Percentiles rank a stretch among this genome's conserved stretches.
phyloP scores from a whole-genome alignment of 2,329 filamentous ascomycete species.

The Periconia sp. region DNA sequence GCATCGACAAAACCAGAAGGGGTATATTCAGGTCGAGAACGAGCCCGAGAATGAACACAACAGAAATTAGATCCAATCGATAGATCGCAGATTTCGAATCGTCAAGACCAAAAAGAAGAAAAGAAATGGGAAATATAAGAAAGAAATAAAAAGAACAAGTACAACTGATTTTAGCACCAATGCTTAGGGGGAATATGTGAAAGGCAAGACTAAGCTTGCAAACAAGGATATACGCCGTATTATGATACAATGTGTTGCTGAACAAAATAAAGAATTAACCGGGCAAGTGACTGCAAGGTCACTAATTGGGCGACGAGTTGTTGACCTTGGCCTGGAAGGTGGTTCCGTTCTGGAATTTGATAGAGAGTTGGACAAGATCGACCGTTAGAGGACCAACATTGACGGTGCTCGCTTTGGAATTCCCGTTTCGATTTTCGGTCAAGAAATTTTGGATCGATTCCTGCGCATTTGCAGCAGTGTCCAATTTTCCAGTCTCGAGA shows the following conservation, averaged over 20 bases:
- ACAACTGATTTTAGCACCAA: constrained; percentile 3
- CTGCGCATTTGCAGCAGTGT: constrained; percentile 47
- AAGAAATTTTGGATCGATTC: constrained; percentile 44
- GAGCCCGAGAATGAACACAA: background rate
- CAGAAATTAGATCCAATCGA: constrained; percentile 33
- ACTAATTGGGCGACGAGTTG: background rate
- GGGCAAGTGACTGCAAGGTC: background rate
- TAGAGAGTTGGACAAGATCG: constrained; percentile 33
- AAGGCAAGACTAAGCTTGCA: constrained; percentile 14
- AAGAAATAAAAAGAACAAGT: background rate
- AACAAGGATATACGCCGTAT: constrained; percentile 1
- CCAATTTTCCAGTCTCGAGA: constrained; percentile 44
- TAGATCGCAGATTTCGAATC: constrained; percentile 16
- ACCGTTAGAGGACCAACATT: constrained; percentile 33
- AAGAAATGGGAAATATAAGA: background rate
- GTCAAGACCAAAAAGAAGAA: constrained; percentile 23
- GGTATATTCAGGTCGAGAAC: constrained; percentile 16
- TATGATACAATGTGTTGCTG: constrained; percentile 11
- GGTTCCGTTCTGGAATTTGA: constrained; percentile 38
- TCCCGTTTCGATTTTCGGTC: constrained; percentile 30
- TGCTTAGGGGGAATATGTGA: constrained; percentile 5
- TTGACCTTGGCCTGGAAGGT: constrained; percentile 22
- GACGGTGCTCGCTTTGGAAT: constrained; percentile 24
- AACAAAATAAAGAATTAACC: constrained; percentile 2
- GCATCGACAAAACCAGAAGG: constrained; percentile 4